Conservation (phyloP, 495 filamentous ascomycete species). For the Penicillium subrubescens region DNA sequence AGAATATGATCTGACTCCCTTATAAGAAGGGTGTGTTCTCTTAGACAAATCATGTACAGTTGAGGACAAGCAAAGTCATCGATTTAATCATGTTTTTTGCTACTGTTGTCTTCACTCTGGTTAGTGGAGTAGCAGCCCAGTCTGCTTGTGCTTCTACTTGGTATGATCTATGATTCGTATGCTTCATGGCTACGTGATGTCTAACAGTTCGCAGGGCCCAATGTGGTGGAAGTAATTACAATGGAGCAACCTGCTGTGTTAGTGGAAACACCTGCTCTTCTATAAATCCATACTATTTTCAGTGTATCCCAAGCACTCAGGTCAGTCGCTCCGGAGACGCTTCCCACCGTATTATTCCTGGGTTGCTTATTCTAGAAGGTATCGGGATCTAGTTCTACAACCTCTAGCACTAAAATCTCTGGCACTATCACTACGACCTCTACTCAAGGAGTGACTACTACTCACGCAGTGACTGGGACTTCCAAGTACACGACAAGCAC, state of each 20-base stretch:
- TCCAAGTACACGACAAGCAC: slow-evolving; percentile 1
- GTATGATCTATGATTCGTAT: neutral
- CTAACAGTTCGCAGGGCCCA: neutral
- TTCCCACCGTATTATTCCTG: neutral
- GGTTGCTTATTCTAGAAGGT: neutral
- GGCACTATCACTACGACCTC: neutral
- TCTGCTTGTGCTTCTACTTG: neutral
- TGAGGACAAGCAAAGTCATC: neutral
- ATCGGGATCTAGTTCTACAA: neutral
- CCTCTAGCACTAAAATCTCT: neutral
- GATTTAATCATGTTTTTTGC: neutral
- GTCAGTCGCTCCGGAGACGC: neutral
- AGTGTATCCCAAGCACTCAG: slow-evolving; percentile 1
- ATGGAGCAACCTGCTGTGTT: slow-evolving; percentile 5
- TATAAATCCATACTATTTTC: neutral
- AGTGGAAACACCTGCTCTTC: neutral
- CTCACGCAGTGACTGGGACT: neutral
- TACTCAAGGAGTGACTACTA: neutral
- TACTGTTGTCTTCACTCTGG: neutral
- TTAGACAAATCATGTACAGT: neutral
- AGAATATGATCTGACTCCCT: neutral
- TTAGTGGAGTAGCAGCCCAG: neutral
- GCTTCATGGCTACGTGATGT: neutral
- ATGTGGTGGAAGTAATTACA: neutral
- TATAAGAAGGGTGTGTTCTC: neutral